Percentiles rank a stretch among this genome's conserved stretches.
These are phyloP conservation scores for Pseudozyma tsukubaensis DNA, from an alignment of 1,284 basidiomycete species.

Conservation along the genomic window DNA sequence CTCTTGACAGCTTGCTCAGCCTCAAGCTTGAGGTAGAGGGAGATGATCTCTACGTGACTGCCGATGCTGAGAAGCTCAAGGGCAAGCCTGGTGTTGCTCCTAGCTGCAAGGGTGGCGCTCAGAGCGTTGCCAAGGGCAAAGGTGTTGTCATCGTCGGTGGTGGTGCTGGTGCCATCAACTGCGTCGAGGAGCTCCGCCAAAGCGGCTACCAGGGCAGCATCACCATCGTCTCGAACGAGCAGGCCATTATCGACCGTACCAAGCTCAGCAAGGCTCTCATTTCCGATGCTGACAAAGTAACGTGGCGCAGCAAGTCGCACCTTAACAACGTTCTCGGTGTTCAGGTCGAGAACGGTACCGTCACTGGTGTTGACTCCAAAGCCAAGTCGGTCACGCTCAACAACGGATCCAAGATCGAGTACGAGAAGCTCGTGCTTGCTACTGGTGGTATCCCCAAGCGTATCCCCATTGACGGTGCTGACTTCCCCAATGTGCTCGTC, in stretches of 20 bases:
- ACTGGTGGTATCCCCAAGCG: slow-evolving; percentile 71
- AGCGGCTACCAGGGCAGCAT: slow-evolving; percentile 82
- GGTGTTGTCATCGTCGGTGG: slow-evolving; percentile 87
- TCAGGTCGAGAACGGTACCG: slow-evolving; percentile 75
- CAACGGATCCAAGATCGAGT: slow-evolving; percentile 64
- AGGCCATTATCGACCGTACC: slow-evolving; percentile 86
- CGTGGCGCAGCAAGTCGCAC: slow-evolving; percentile 79
- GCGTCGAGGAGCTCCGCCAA: slow-evolving; percentile 86
- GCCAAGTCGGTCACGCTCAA: slow-evolving; percentile 67
- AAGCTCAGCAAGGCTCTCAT: slow-evolving; percentile 89
- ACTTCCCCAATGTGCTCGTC: slow-evolving; percentile 82
- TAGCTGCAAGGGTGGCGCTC: slow-evolving; percentile 60
- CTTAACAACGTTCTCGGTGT: slow-evolving; percentile 84
- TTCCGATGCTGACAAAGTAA: slow-evolving; percentile 80
- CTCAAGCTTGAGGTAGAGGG: slow-evolving; percentile 78
- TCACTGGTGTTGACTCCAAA: slow-evolving; percentile 50
- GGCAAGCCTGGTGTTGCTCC: slow-evolving; percentile 59
- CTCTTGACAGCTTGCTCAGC: slow-evolving; percentile 83
- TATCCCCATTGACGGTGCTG: slow-evolving; percentile 81
- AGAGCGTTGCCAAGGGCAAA: slow-evolving; percentile 70
- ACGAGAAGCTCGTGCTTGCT: slow-evolving; percentile 70
- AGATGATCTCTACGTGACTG: slow-evolving; percentile 84
- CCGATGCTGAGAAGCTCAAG: slow-evolving; percentile 76
- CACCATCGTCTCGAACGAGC: slow-evolving; percentile 83
- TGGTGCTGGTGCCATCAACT: slow-evolving; percentile 82